Conservation (phyloP, 2,329 filamentous ascomycete genomes). For the Clarireedia monteithiana region DNA sequence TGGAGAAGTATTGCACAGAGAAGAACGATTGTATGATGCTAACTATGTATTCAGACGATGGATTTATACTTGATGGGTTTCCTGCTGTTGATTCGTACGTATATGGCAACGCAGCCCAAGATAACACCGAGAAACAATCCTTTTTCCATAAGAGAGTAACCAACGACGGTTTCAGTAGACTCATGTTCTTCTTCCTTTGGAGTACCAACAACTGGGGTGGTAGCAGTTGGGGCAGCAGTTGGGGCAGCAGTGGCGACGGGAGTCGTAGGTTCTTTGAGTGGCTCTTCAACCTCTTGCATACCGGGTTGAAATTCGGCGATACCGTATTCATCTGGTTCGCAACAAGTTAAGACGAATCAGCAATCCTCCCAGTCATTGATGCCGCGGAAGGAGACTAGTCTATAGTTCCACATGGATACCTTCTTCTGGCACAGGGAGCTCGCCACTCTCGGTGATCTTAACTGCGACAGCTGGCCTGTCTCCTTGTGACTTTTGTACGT, state of each 20-base stretch:
- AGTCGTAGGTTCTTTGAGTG: conserved; percentile 12
- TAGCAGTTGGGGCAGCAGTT: conserved; percentile 10
- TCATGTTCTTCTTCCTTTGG: neutral
- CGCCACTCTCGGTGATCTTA: conserved; percentile 78
- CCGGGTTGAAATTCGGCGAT: conserved; percentile 27
- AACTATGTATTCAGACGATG: conserved; percentile 21
- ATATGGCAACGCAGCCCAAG: conserved; percentile 37
- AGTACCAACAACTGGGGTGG: conserved; percentile 15
- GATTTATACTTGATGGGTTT: conserved; percentile 27
- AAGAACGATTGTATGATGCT: neutral
- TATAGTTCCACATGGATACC: conserved; percentile 90
- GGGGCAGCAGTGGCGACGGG: conserved; percentile 5
- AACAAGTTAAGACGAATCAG: conserved; percentile 25
- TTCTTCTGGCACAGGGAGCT: conserved; percentile 77
- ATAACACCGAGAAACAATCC: conserved; percentile 43
- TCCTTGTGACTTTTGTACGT: conserved; percentile 52
- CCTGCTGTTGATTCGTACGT: conserved; percentile 36
- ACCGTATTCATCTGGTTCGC: conserved; percentile 24
- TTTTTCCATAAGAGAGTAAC: conserved; percentile 41
- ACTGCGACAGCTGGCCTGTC: conserved; percentile 63
- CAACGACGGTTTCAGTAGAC: conserved; percentile 18
- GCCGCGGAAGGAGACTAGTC: conserved; percentile 31
- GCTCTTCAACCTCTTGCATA: conserved; percentile 20
- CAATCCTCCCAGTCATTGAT: conserved; percentile 18
- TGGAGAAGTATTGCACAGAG: neutral